phyloP scores from a whole-genome alignment of 768 basidiomycete species.

The Pleurotus platypus region DNA sequence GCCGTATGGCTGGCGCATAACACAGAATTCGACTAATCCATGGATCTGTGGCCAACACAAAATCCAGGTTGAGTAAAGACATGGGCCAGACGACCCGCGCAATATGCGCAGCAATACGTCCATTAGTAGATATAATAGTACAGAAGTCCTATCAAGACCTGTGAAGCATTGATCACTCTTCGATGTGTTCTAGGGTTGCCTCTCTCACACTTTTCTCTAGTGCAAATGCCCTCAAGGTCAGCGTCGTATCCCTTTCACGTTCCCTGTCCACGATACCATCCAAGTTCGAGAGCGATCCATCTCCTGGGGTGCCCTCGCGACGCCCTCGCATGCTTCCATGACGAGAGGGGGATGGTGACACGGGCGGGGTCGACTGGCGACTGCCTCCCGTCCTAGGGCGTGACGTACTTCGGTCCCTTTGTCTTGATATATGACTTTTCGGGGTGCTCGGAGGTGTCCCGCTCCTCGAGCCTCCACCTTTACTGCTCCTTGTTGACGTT shows the following conservation, averaged over 20 bases:
- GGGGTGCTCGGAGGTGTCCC: constrained; percentile 28
- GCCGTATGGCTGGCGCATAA: too few relatives aligned
- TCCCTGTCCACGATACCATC: not conserved
- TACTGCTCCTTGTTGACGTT: constrained; percentile 21
- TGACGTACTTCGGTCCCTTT: constrained; percentile 4
- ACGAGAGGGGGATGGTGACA: constrained; percentile 3
- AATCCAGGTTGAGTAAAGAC: too few relatives aligned
- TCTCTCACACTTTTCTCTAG: constrained; percentile 6
- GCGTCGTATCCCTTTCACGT: not conserved
- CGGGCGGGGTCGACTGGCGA: constrained; percentile 4
- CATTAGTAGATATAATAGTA: too few relatives aligned
- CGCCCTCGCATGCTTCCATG: constrained; percentile 1
- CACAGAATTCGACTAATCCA: too few relatives aligned
- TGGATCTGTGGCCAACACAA: too few relatives aligned
- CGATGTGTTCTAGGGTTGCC: not conserved
- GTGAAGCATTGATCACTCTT: not conserved
- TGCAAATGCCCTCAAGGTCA: constrained; percentile 2
- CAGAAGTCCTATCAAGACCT: not conserved
- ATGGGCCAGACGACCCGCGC: too few relatives aligned
- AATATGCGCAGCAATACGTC: too few relatives aligned
- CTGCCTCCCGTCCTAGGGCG: not conserved
- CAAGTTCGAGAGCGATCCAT: not conserved
- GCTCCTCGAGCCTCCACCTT: constrained; percentile 27
- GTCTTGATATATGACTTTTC: constrained; percentile 7
- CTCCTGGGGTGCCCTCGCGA: not conserved